Evolutionary conservation across 441 rosid species (phyloP), one percentile per base, ranked within the genome.

Genomic region (Croton laevigatus): DNA sequence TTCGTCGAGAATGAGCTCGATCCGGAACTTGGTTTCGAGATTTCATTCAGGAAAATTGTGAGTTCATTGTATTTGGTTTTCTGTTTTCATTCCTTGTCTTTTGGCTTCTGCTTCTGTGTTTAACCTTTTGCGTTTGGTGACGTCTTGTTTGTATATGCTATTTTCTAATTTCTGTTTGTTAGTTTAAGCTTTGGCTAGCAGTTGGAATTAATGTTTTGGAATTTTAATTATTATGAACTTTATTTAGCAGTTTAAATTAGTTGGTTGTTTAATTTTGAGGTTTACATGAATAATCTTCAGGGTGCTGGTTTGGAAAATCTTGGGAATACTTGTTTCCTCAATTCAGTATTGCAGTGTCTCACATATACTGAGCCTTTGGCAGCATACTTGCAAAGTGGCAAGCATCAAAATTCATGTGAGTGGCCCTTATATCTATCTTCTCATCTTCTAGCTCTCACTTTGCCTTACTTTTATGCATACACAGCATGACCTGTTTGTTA

Each of bases 291-390:
- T 73, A 60, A 55, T 76, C 74, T 82, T 65, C 86, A 93, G 99
- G 99, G 99, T 72, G 99, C 98, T 65, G 97, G 98, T 73, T 81
- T 93, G 78, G 79, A 80, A 78, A 95, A 95, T 84, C 90, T 95
- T 48, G 98, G 99, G 75, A 95, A 95, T 76, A 95, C 98, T 66
- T 95, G 98, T 79, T 93, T 91, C 76, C 94, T 95, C 36, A 95
- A 93, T 78, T 95, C 98, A 0, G 98, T 95, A 11, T 74, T 93
- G 80, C 98, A 93, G 66, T 93, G 98, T 78, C 83, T 95, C 76
- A 95, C 99, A 11, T 91, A 93, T 77, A 95, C 98, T 0, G 98
- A 91, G 81, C 99, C 99, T 6, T 79, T 95, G 52, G 99, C 90
- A 78, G 97, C 97, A 70, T 86, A 87, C 62, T 84, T 95, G 78